phyloP scores from a whole-genome alignment of 2,329 filamentous ascomycete species.

The Ophidiomyces ophidiicola region DNA sequence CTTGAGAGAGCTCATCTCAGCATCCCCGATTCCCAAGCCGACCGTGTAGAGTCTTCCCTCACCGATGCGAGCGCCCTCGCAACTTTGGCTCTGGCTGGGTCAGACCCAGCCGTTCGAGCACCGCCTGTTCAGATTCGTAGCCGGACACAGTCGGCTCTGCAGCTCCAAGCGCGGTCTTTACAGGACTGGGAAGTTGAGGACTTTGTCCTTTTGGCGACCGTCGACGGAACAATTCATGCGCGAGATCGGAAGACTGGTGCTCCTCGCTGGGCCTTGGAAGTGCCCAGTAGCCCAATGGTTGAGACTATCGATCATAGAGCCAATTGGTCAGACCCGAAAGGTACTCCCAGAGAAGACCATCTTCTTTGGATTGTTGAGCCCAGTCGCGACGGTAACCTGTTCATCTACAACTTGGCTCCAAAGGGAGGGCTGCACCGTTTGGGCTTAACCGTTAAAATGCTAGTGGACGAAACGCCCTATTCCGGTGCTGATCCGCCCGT shows the following conservation, averaged over 20 bases:
- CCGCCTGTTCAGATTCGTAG: conserved; percentile 61
- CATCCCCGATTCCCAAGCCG: conserved; percentile 16
- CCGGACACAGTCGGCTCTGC: conserved; percentile 59
- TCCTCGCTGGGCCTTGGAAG: conserved; percentile 72
- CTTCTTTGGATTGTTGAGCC: conserved; percentile 95
- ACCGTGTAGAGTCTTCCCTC: conserved; percentile 19
- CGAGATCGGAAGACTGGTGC: conserved; percentile 76
- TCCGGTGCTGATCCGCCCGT: conserved; percentile 62
- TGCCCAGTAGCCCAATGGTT: conserved; percentile 69
- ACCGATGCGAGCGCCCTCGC: conserved; percentile 85
- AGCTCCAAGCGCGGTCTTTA: conserved; percentile 89
- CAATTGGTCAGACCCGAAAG: conserved; percentile 50
- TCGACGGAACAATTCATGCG: conserved; percentile 92
- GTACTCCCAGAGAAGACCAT: conserved; percentile 56
- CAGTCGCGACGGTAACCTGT: conserved; percentile 72
- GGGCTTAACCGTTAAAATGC: conserved; percentile 51
- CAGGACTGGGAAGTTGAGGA: conserved; percentile 99
- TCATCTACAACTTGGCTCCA: conserved; percentile 63
- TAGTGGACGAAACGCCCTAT: conserved; percentile 77
- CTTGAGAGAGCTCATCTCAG: conserved; percentile 16
- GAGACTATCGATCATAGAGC: conserved; percentile 71
- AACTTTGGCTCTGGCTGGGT: conserved; percentile 86
- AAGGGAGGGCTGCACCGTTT: conserved; percentile 37
- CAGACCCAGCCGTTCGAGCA: conserved; percentile 73
- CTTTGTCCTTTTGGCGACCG: conserved; percentile 98